Conservation (phyloP, 129 eudicot species). For the Tanacetum coccineum region DNA sequence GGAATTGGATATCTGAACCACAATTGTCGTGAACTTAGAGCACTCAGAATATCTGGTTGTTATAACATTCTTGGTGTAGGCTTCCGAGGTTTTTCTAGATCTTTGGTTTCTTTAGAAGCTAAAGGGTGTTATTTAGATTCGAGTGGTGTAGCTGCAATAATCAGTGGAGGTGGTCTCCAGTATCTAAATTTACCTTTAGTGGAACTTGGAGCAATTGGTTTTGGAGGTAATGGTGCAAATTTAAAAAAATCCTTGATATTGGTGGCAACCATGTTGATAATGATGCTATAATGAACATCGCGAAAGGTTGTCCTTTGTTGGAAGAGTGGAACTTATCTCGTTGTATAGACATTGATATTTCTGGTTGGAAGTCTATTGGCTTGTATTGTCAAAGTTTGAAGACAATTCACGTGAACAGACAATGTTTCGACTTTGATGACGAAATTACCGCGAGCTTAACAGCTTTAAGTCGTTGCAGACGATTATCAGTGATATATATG, state of each 20-base stretch:
- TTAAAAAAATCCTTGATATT: neutral
- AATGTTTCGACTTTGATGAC: too few relatives aligned
- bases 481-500: too few relatives aligned
- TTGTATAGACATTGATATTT: neutral
- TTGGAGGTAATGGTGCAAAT: neutral
- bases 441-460: too few relatives aligned
- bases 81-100: neutral
- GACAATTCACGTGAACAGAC: neutral
- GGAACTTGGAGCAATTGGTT: neutral
- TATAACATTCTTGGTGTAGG: neutral
- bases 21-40: neutral
- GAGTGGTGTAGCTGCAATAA: neutral
- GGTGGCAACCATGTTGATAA: neutral
- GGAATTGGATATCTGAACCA: neutral
- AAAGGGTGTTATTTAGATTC: neutral
- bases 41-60: neutral
- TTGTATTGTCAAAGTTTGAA: neutral
- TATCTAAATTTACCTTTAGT: neutral
- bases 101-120: neutral
- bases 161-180: neutral
- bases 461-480: too few relatives aligned
- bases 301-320: neutral
- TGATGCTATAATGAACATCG: neutral
- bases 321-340: neutral
- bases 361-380: neutral